Base-by-base conservation (phyloP, 768 basidiomycete species). In the Peribolospora kevripleyi region DNA sequence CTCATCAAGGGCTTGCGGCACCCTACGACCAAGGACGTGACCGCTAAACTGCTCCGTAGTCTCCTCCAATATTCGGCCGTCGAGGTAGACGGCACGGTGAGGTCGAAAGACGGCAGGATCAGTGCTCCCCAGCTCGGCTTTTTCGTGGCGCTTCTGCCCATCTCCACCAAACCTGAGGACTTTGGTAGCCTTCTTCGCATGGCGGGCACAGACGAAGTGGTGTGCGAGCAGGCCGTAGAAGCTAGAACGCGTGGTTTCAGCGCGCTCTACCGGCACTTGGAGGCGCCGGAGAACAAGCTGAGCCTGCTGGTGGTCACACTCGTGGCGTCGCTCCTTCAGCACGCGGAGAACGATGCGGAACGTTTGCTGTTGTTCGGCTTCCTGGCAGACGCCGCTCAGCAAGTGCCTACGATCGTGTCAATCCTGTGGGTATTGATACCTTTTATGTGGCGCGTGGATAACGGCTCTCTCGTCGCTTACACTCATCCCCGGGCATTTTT, bases 1-100 rank as follows among this genome's bases (percentile, higher is more conserved):
- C 76, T 91, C 50, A 84, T 87, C 74, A 87, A 88, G 64, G 86
- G 85, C 46, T 68, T 87, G 54, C 77, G 86, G 37, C 78, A 80
- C 60, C 72, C 76, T 2, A 70, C 72, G 3, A 72, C 84, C 59
- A 75, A 70, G 52, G 75, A 76, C 6, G 72, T 76, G 9, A 78
- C 81, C 2, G 25, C 25, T 25, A 25, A 25, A 1, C 25, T 25
- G 25, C 25, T 25, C 25, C 75, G 76, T 59, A 70, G 69, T 3
- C 74, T 76, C 11, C 69, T 87, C 10, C 72, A 79, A 59, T 78
- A 73, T 39, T 42, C 50, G 51, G 49, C 48, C 41, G 8, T 55
- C 54, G 25, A 25, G 25, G 36, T 6, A 67, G 70, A n/a, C 68
- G 81, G 37, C 70, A 70, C 50, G 68, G 72, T 45, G 0, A 25